Base-by-base conservation (phyloP, 2,329 filamentous ascomycete genomes). In the Aspergillus eucalypticola region DNA sequence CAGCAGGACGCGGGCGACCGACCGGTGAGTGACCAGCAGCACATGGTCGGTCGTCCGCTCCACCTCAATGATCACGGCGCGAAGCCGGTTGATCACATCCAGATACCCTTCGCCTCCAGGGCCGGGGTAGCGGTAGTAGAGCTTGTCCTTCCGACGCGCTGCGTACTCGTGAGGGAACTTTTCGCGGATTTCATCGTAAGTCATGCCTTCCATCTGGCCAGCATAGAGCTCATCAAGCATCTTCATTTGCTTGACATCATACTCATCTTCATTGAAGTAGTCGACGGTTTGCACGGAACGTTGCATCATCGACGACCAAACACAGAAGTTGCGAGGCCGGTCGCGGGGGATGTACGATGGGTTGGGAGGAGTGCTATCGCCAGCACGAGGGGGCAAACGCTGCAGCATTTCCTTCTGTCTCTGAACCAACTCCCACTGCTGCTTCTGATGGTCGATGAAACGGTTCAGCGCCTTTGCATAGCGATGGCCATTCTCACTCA, bases 211-310 rank as follows among this genome's bases (percentile, higher is more conserved):
- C 79, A 97, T 96, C 53, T 87, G 85, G 13, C 95, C 95, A 0
- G 94, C 90, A 69, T 98, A 96, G 52, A 99, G 86, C 77, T 99
- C 95, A 72, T 99, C 96, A 54, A 99, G 85, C 91, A 96, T 96
- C 71, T 93, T 90, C 92, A 94, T 96, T 67, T 96, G 91, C 80
- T 99, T 99, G 68, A 96, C 88, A 66, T 98, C 95, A 74, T 94
- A 96, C 56, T 96, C 91, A 21, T 98, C 94, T 65, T 98, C 95
- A 67, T 96, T 90, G 74, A 98, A 99, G 74, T 90, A 90, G 65
- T 95, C 88, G 0, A 90, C 92, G 0, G 93, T 96, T 72, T 96
- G 88, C 54, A 95, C 88, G 61, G 91, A 92, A 65, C 95, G 90
- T 73, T 90, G 89, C 64, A 99, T 85, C 94, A 98, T 98, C 2